Evolutionary conservation across 2,329 filamentous ascomycete species (phyloP).

Genomic region (Trichoderma brevicompactum): DNA sequence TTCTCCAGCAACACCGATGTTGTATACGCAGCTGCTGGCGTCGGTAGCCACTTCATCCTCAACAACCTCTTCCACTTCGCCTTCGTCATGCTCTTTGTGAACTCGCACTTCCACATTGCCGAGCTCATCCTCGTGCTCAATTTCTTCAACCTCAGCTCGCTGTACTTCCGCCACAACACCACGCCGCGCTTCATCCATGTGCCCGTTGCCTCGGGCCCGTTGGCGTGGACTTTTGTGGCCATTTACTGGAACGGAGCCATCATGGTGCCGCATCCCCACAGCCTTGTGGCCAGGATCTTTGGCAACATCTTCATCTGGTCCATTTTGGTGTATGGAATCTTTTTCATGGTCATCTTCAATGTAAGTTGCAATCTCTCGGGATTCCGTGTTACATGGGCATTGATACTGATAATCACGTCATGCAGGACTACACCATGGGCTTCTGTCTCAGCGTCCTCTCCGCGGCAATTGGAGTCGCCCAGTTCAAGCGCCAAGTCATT

Average conservation of each 20-base stretch:
- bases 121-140: constrained; percentile 79
- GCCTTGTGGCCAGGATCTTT: constrained; percentile 72
- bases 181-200: constrained; percentile 77
- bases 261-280: constrained; percentile 70
- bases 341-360: constrained; percentile 76
- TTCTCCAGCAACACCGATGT: constrained; percentile 68
- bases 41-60: constrained; percentile 82
- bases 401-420: background rate
- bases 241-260: constrained; percentile 90
- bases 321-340: constrained; percentile 73
- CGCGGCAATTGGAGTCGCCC: constrained; percentile 75
- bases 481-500: constrained; percentile 73
- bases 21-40: constrained; percentile 72
- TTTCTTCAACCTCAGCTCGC: constrained; percentile 75
- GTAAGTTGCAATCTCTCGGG: constrained; percentile 44
- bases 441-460: constrained; percentile 75
- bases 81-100: constrained; percentile 83
- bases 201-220: constrained; percentile 73
- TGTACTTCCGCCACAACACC: constrained; percentile 80
- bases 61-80: constrained; percentile 83
- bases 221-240: constrained; percentile 83
- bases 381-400: background rate
- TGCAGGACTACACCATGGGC: constrained; percentile 72
- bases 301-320: constrained; percentile 90
- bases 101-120: constrained; percentile 73